Evolutionary conservation across 1,284 basidiomycete genomes (phyloP).

Genomic region (Mycena sp.): DNA sequence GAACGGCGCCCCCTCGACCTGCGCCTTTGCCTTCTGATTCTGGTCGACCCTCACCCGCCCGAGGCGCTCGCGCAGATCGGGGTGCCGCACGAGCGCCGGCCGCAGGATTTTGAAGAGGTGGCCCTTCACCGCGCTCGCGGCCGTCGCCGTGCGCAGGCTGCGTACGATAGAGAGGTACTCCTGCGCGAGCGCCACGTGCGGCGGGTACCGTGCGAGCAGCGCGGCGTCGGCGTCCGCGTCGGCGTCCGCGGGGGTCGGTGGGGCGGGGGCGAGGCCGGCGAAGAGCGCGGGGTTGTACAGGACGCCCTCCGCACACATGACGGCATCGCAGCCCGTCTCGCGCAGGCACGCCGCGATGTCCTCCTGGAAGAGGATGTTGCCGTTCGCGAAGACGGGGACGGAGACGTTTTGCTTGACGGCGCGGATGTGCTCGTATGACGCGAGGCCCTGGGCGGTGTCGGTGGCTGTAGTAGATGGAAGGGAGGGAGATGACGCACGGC

Average conservation of each 20-base stretch:
- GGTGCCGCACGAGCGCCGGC: slow-evolving; percentile 76
- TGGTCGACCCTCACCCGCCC: slow-evolving; percentile 57
- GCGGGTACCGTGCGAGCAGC: slow-evolving; percentile 59
- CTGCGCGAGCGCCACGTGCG: slow-evolving; percentile 73
- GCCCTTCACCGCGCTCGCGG: slow-evolving; percentile 84
- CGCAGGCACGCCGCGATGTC: slow-evolving; percentile 85
- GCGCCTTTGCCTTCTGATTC: slow-evolving; percentile 34
- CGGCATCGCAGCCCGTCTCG: slow-evolving; percentile 87
- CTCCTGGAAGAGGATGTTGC: slow-evolving; percentile 90
- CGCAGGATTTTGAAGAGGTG: slow-evolving; percentile 95
- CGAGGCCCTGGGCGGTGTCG: slow-evolving; percentile 67
- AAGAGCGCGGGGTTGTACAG: slow-evolving; percentile 95
- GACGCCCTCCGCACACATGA: slow-evolving; percentile 97
- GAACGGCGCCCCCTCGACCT: slow-evolving; percentile 32
- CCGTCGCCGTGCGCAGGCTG: slow-evolving; percentile 77
- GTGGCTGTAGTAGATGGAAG: background rate
- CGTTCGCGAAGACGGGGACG: slow-evolving; percentile 96
- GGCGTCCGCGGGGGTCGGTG: slow-evolving; percentile 21
- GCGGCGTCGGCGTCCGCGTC: slow-evolving; percentile 42
- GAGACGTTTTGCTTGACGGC: slow-evolving; percentile 89
- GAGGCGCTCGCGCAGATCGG: slow-evolving; percentile 78
- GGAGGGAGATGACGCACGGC: slow-evolving; percentile 48
- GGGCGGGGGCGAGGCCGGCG: slow-evolving; percentile 38
- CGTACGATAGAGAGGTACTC: slow-evolving; percentile 91
- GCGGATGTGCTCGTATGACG: slow-evolving; percentile 87